A percentile compares a stretch with the other conserved stretches of the same genome.
Evolutionary conservation across 1,284 basidiomycete genomes (phyloP).

Genomic region (Pseudozyma flocculosa): DNA sequence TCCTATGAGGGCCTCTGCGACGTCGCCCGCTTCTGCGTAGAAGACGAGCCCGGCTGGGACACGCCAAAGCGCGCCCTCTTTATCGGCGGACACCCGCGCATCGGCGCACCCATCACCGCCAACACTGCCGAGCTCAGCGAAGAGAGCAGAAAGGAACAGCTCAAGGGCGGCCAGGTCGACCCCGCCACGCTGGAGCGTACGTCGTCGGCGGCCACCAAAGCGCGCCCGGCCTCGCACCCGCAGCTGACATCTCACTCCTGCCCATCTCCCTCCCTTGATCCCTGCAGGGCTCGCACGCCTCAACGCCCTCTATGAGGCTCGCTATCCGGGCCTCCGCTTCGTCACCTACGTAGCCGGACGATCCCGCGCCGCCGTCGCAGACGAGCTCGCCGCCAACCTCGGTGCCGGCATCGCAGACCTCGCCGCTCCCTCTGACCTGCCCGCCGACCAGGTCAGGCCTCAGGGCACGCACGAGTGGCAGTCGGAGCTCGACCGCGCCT

Average conservation of each 20-base stretch:
- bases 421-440: conserved; percentile 17
- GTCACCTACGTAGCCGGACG: conserved; percentile 53
- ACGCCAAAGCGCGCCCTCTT: conserved; percentile 26
- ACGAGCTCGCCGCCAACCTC: conserved; percentile 38
- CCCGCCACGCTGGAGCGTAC: conserved; percentile 38
- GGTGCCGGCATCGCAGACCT: conserved; percentile 20
- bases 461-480: conserved; percentile 35
- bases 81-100: conserved; percentile 45
- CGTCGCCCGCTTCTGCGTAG: conserved; percentile 55
- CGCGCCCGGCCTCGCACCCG: too few species aligned
- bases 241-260: neutral
- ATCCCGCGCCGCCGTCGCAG: conserved; percentile 62
- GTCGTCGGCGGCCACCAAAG: neutral
- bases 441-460: conserved; percentile 12
- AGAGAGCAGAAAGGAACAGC: conserved; percentile 41
- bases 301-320: conserved; percentile 49
- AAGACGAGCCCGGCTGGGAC: conserved; percentile 55
- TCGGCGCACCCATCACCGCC: conserved; percentile 34
- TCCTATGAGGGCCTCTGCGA: conserved; percentile 56
- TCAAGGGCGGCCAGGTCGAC: conserved; percentile 38
- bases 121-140: conserved; percentile 32
- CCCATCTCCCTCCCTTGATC: neutral
- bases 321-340: conserved; percentile 50
- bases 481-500: conserved; percentile 43
- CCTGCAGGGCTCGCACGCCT: conserved; percentile 33